Evolutionary conservation across 306 rosid genomes (phyloP).

Genomic region (Nissolia schottii): DNA sequence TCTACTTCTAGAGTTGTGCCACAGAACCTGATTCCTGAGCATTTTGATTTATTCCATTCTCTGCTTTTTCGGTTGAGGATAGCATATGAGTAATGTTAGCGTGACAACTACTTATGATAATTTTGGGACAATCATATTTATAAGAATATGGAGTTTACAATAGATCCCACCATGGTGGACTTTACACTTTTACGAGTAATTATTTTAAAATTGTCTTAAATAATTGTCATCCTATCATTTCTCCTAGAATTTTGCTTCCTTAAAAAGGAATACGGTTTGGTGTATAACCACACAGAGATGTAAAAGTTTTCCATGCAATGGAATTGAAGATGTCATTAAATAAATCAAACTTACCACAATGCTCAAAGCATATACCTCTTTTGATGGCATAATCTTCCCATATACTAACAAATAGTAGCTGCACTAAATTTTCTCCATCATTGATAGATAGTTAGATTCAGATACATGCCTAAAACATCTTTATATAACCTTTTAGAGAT

Average conservation of each 20-base stretch:
- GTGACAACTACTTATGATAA: too few species aligned
- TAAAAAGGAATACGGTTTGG: not conserved
- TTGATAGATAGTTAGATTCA: too few species aligned
- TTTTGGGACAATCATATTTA: too few species aligned
- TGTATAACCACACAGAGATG: not conserved
- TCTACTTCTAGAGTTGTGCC: slow-evolving; percentile 17
- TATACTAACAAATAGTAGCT: not conserved
- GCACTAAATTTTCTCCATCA: not conserved
- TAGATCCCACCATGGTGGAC: too few species aligned
- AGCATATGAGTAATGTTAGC: too few species aligned
- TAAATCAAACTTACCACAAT: slow-evolving; percentile 19
- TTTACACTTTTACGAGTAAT: too few species aligned
- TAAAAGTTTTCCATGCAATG: not conserved
- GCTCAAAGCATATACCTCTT: slow-evolving; percentile 28
- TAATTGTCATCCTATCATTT: too few species aligned
- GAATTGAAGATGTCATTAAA: slow-evolving; percentile 7
- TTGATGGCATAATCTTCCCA: not conserved
- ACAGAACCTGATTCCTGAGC: slow-evolving; percentile 28
- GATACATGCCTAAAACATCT: not conserved
- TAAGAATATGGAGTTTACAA: too few species aligned
- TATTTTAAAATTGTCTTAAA: too few species aligned
- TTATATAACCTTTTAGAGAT: not conserved
- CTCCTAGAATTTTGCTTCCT: too few species aligned
- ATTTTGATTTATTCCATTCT: slow-evolving; percentile 28
- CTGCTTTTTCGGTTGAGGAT: slow-evolving; percentile 12